These are phyloP conservation scores for Apiotrichum brassicae DNA, from an alignment of 1,284 basidiomycete genomes.

Conservation along the genomic window DNA sequence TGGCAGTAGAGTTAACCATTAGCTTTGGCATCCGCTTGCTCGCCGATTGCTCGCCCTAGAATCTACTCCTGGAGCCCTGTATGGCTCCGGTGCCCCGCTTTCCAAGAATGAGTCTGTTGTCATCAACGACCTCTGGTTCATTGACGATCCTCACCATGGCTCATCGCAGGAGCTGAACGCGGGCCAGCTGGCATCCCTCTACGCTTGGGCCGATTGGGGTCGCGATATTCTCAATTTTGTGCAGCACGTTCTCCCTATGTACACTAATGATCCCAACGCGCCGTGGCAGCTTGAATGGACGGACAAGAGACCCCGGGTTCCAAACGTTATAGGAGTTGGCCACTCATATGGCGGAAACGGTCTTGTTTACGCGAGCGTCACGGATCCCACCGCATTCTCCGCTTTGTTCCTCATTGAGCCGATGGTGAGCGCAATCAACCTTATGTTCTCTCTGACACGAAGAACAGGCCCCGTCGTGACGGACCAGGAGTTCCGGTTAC, in stretches of 20 bases:
- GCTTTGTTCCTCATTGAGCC: constrained; percentile 75
- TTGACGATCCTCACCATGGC: constrained; percentile 71
- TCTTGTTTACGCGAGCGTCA: constrained; percentile 56
- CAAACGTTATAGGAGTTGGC: constrained; percentile 56
- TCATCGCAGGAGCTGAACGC: constrained; percentile 65
- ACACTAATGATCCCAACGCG: not conserved
- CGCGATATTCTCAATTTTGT: constrained; percentile 43
- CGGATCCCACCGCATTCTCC: constrained; percentile 62
- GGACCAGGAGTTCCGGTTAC: not conserved
- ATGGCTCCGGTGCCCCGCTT: constrained; percentile 1
- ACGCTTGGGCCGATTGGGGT: constrained; percentile 40
- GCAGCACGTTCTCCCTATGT: constrained; percentile 48
- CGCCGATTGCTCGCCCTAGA: constrained; percentile 44
- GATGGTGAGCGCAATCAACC: constrained; percentile 24
- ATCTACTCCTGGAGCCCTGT: not conserved
- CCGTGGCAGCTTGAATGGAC: constrained; percentile 11
- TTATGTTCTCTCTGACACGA: too few relatives aligned
- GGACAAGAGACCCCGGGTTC: not conserved
- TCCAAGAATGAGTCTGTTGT: not conserved
- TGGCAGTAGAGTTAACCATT: not conserved
- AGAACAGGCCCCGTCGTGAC: not conserved
- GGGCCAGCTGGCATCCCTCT: constrained; percentile 47
- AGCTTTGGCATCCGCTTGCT: constrained; percentile 59
- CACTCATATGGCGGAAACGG: constrained; percentile 76
- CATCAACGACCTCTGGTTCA: constrained; percentile 72